A percentile compares a stretch with the other conserved stretches of the same genome.
Conservation (phyloP, 129 eudicot species). For the Logfia minima region DNA sequence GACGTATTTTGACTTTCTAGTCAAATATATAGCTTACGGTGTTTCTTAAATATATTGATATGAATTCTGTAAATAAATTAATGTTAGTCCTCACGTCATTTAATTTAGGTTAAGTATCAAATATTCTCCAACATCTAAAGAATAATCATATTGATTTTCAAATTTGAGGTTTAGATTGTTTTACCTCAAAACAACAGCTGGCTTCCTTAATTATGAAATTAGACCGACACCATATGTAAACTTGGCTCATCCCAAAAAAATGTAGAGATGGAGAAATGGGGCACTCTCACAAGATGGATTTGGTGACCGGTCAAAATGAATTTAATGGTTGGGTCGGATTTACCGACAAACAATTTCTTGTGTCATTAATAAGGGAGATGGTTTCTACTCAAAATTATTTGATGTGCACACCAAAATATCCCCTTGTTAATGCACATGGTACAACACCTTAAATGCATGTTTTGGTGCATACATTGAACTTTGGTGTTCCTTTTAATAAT, state of each 20-base stretch:
- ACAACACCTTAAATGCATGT: neutral
- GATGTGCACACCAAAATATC: neutral
- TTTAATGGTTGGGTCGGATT: neutral
- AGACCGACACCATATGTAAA: neutral
- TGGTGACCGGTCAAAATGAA: neutral
- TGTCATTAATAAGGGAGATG: neutral
- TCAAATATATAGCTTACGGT: neutral
- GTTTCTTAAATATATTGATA: constrained; percentile 1
- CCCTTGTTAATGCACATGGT: neutral
- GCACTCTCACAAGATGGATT: neutral
- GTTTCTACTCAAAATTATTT: neutral
- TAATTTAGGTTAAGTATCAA: constrained; percentile 12
- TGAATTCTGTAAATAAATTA: neutral
- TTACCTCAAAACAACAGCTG: neutral
- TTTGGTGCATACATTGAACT: no score
- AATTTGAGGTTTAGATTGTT: constrained; percentile 1
- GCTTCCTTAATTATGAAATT: constrained; percentile 4
- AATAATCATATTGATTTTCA: neutral
- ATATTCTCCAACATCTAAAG: neutral
- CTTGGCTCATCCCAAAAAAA: neutral
- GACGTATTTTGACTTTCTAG: neutral
- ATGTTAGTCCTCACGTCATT: neutral
- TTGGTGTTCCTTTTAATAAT: neutral
- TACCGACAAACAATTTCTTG: neutral
- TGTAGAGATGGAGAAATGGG: neutral